Percentiles rank a stretch among this genome's conserved stretches.
Conservation (phyloP, 768 basidiomycete species). For the Daedaleopsis nitida region DNA sequence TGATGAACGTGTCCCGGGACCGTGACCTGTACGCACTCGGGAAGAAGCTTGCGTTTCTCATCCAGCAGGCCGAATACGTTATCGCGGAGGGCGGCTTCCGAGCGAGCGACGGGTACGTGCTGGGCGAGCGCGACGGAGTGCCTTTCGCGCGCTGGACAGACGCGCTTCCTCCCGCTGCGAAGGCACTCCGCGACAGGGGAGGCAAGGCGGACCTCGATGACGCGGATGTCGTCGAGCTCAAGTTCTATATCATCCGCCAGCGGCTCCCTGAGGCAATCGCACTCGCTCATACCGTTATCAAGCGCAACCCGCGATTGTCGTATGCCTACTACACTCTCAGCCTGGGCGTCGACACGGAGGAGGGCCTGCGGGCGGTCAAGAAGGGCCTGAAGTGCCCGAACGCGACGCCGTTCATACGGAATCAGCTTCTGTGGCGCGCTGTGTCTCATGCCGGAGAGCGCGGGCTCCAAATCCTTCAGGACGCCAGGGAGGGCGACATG, state of each 20-base stretch:
- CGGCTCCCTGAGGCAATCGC: constrained; percentile 50
- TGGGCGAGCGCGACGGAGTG: constrained; percentile 45
- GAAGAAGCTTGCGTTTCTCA: constrained; percentile 47
- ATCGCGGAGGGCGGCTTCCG: constrained; percentile 58
- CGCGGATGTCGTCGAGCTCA: constrained; percentile 68
- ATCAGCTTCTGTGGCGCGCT: constrained; percentile 60
- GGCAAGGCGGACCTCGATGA: constrained; percentile 45
- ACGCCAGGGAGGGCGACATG: constrained; percentile 35
- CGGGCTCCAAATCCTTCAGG: constrained; percentile 52
- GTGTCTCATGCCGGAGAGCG: constrained; percentile 60
- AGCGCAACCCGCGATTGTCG: constrained; percentile 57
- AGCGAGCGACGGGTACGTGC: constrained; percentile 41
- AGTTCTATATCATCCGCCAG: constrained; percentile 52
- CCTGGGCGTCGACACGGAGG: constrained; percentile 46
- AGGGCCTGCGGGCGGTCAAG: constrained; percentile 64
- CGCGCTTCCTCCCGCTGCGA: constrained; percentile 59
- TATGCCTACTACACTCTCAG: constrained; percentile 68
- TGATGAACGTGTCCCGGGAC: constrained; percentile 50
- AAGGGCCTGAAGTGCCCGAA: constrained; percentile 62
- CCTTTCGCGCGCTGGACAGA: constrained; percentile 64
- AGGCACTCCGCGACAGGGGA: constrained; percentile 49
- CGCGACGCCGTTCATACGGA: constrained; percentile 56
- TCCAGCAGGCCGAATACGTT: constrained; percentile 61
- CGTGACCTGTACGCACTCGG: constrained; percentile 55
- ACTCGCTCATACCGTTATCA: constrained; percentile 47